phyloP scores from a whole-genome alignment of 176 grass and related monocot species.

The Bromus sterilis region DNA sequence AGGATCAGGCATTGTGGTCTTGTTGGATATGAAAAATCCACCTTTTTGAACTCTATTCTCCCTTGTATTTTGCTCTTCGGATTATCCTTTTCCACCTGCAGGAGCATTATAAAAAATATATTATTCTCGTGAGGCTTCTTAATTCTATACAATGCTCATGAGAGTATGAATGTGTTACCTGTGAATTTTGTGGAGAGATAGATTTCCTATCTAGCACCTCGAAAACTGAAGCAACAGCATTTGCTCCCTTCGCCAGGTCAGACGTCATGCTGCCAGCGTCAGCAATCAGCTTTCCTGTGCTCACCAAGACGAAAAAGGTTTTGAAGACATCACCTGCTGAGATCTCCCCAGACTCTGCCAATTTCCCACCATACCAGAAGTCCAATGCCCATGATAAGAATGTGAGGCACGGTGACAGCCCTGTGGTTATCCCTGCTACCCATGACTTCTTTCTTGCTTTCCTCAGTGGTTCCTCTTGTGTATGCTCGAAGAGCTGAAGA shows the following conservation, averaged over 20 bases:
- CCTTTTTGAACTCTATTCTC: conserved; percentile 78
- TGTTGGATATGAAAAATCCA: conserved; percentile 92
- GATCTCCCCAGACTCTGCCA: conserved; percentile 80
- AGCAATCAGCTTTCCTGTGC: conserved; percentile 94
- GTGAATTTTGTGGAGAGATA: conserved; percentile 50
- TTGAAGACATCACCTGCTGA: conserved; percentile 92
- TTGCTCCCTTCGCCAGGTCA: conserved; percentile 91
- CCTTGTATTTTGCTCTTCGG: conserved; percentile 71
- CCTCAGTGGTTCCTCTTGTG: conserved; percentile 80
- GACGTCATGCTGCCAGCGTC: conserved; percentile 99
- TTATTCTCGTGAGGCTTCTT: not conserved
- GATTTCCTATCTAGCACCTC: conserved; percentile 92
- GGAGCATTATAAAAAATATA: not conserved
- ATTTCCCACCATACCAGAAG: conserved; percentile 96
- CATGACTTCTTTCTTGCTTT: conserved; percentile 82
- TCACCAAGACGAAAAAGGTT: conserved; percentile 97
- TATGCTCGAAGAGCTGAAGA: conserved; percentile 71
- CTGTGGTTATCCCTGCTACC: conserved; percentile 87
- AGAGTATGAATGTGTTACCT: conserved; percentile 29
- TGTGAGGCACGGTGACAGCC: conserved; percentile 81
- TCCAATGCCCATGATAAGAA: conserved; percentile 96
- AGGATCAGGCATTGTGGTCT: conserved; percentile 80
- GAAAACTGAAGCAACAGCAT: conserved; percentile 92
- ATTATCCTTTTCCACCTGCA: conserved; percentile 56
- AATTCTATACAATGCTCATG: not conserved